Evolutionary conservation across 495 filamentous ascomycete species (phyloP).

Genomic region (Penicillium paxilli): DNA sequence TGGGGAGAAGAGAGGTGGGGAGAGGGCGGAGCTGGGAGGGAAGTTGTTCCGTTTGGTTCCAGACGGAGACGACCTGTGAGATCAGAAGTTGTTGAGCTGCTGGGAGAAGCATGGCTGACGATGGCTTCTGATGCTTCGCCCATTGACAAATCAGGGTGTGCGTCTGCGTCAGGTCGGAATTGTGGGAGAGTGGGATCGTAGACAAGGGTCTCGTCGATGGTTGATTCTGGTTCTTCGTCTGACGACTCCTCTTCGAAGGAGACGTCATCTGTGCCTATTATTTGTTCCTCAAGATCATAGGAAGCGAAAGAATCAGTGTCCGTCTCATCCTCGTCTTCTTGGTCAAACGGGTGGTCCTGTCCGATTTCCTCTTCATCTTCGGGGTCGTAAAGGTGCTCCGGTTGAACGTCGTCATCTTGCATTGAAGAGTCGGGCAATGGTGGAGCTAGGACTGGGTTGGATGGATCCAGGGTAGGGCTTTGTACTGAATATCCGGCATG

Average conservation of each 20-base stretch:
- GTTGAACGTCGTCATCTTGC: conserved; percentile 28
- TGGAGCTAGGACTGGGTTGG: conserved; percentile 24
- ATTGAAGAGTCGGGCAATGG: conserved; percentile 14
- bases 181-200: conserved; percentile 73
- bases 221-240: conserved; percentile 16
- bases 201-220: conserved; percentile 11
- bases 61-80: conserved; percentile 33
- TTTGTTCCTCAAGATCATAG: conserved; percentile 11
- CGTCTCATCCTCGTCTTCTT: conserved; percentile 15
- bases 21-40: conserved; percentile 37
- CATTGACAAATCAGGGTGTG: conserved; percentile 17
- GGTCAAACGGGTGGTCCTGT: conserved; percentile 10
- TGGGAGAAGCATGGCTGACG: conserved; percentile 9
- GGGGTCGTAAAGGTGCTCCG: conserved; percentile 26
- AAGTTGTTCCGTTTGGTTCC: conserved; percentile 33
- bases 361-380: conserved; percentile 14
- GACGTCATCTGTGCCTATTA: conserved; percentile 13
- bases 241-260: conserved; percentile 17
- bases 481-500: conserved; percentile 49
- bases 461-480: conserved; percentile 22
- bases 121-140: conserved; percentile 5
- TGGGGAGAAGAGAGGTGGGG: conserved; percentile 34
- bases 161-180: conserved; percentile 55
- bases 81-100: conserved; percentile 10
- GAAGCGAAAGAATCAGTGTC: conserved; percentile 17